phyloP scores from a whole-genome alignment of 148 eudicot species.

The Chenopodium suecicum region DNA sequence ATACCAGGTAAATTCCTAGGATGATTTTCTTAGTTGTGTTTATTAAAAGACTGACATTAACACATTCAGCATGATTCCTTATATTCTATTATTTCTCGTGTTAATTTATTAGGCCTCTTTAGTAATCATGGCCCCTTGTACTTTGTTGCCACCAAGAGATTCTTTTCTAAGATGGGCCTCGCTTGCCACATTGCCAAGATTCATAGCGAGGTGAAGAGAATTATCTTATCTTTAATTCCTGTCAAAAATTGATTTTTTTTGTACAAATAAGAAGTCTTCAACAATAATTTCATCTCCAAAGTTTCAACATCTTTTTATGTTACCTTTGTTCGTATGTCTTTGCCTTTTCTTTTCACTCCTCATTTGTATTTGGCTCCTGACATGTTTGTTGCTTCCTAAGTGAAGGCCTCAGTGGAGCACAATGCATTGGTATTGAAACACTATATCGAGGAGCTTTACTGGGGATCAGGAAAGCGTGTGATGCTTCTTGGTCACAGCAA shows the following conservation, averaged over 20 bases:
- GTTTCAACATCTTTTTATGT: neutral
- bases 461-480: constrained; percentile 92
- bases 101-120: constrained; percentile 63
- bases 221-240: neutral
- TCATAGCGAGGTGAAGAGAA: constrained; percentile 75
- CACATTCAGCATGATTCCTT: neutral
- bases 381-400: neutral
- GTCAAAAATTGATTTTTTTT: neutral
- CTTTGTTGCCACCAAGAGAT: constrained; percentile 75
- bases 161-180: constrained; percentile 92
- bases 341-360: neutral
- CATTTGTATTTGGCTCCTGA: neutral
- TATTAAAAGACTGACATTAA: neutral
- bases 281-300: neutral
- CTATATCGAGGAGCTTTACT: constrained; percentile 81
- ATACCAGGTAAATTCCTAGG: constrained; percentile 63
- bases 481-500: constrained; percentile 98
- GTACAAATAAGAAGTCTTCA: neutral
- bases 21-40: neutral
- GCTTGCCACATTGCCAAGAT: constrained; percentile 94
- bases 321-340: neutral
- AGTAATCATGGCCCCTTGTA: constrained; percentile 92
- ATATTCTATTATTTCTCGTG: constrained; percentile 3
- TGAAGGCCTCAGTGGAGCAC: constrained; percentile 89
- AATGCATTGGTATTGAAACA: constrained; percentile 83